Evolutionary conservation across 2,329 filamentous ascomycete genomes (phyloP), one percentile per base, ranked within the genome.

Genomic region (Bipolaris victoriae): DNA sequence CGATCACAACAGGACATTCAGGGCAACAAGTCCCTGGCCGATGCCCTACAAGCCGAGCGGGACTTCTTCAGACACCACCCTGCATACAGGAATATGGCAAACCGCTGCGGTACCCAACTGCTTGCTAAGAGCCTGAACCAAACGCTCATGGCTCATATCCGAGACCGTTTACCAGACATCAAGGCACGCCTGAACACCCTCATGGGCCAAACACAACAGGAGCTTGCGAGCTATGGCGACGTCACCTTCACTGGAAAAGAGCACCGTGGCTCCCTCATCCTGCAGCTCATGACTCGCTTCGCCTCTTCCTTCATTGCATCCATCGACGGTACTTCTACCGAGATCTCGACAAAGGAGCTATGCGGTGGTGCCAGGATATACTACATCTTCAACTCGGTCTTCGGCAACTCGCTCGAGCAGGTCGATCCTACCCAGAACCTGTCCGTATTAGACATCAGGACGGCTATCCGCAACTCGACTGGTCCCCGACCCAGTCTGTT

Each of bases 201-300:
- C 49, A 99, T 99, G 95, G 95, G 95, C n/a, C 95, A 99, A 78
- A 98, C 95, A 47, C 95, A 99, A 75, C 95, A 99, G 80, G 95
- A 99, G 77, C 84, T 99, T 55, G 95, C 95, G 41, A 97, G 94
- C 77, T 99, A 99, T 74, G 95, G 95, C 36, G 96, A 98, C 75
- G 96, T 95, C 81, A 91, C 96, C 69, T 99, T 99, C 75, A 96
- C 91, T 62, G 95, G 95, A 69, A 97, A 97, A 77, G 95, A 98
- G 76, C 95, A 99, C 75, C 87, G 94, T 49, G 95, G 95, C 31
- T 97, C 94, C 26, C 84, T 99, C 62, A 97, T 99, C 56, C 81
- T 99, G 62, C 94, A 98, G 77, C 86, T 97, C 55, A 99, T 99
- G 95, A 99, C 95, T 11, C 90, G 95, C 39, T 99, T 99, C 71